These are phyloP conservation scores for Ogataea degrootiae DNA, from an alignment of 805 yeast species.

Conservation along the genomic window DNA sequence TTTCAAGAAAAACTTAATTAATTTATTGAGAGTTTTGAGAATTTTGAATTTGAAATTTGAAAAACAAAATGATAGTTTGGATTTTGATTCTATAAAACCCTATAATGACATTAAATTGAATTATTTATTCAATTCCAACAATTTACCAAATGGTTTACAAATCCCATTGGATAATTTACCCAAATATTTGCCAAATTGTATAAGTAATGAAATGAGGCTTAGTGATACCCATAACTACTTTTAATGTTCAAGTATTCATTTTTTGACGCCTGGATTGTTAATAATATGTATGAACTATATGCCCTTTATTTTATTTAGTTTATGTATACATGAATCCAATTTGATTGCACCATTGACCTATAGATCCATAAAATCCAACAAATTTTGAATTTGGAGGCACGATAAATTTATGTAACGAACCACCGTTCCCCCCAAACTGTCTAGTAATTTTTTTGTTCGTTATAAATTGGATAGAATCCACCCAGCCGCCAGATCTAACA, in stretches of 20 bases:
- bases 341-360: conserved; percentile 69
- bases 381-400: conserved; percentile 60
- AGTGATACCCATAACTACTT: conserved; percentile 2
- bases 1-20: conserved; percentile 14
- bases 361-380: conserved; percentile 68
- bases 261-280: too few relatives aligned
- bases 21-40: conserved; percentile 16
- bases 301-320: neutral
- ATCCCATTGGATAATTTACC: conserved; percentile 19
- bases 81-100: conserved; percentile 15
- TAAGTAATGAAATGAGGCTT: neutral
- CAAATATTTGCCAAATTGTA: conserved; percentile 15
- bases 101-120: conserved; percentile 9
- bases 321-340: conserved; percentile 60
- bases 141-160: conserved; percentile 23
- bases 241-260: neutral
- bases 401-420: conserved; percentile 53
- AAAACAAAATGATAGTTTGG: conserved; percentile 18
- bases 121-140: conserved; percentile 17
- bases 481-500: conserved; percentile 79
- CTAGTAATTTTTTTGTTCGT: conserved; percentile 56
- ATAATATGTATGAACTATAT: too few relatives aligned
- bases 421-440: conserved; percentile 63
- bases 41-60: conserved; percentile 20
- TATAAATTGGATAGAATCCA: conserved; percentile 77